Evolutionary conservation across 2,329 filamentous ascomycete species (phyloP).

Genomic region (Cryphonectria japonica): DNA sequence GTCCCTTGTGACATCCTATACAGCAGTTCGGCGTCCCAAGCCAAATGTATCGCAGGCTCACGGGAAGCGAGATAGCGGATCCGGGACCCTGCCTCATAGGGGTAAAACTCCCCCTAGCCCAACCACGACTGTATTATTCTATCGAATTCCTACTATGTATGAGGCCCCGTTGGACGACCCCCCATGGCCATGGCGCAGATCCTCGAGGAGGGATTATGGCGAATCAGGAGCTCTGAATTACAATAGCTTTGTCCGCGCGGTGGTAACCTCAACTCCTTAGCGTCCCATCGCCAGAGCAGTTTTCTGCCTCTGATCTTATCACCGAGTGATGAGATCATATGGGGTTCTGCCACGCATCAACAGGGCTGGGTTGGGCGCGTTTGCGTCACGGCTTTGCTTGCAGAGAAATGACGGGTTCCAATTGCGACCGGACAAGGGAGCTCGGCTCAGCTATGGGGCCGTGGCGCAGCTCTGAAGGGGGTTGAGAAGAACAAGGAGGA

Average conservation of each 20-base stretch:
- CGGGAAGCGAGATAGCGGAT: not conserved
- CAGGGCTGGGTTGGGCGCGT: not conserved
- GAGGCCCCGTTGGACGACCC: not conserved
- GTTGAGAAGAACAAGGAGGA: not conserved
- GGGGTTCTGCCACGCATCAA: not conserved
- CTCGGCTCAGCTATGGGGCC: not conserved
- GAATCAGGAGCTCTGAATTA: not conserved
- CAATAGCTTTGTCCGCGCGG: not conserved
- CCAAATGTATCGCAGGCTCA: not conserved
- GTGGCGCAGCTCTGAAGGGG: not conserved
- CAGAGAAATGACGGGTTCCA: not conserved
- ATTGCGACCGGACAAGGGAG: not conserved
- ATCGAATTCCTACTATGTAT: not conserved
- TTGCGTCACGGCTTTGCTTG: not conserved
- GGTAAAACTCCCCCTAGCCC: not conserved
- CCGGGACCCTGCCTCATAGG: not conserved
- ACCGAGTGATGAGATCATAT: not conserved
- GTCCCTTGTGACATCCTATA: not conserved
- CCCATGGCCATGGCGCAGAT: not conserved
- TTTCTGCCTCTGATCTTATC: not conserved
- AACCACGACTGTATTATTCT: not conserved
- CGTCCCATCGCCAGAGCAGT: not conserved
- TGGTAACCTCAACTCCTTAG: not conserved
- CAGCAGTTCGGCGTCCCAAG: not conserved
- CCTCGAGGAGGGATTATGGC: not conserved